These are phyloP conservation scores for Diutina catenulata DNA, from an alignment of 1,139 yeast species.

Conservation along the genomic window DNA sequence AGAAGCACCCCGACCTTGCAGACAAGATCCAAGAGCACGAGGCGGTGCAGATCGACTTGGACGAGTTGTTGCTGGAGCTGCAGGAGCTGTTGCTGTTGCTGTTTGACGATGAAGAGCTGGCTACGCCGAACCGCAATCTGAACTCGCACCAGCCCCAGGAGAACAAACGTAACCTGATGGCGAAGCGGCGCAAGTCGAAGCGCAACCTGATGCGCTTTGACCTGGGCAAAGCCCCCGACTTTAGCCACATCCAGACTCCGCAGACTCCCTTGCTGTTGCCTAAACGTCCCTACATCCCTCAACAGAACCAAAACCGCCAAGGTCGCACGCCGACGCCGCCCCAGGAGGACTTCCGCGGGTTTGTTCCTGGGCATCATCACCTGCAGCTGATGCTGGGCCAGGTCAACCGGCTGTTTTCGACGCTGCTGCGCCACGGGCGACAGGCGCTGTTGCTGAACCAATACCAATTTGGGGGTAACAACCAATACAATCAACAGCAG, in stretches of 20 bases:
- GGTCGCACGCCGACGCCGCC: constrained; percentile 5
- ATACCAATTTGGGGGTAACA: constrained; percentile 3
- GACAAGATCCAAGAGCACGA: constrained; percentile 19
- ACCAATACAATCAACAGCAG: neutral
- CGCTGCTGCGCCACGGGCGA: constrained; percentile 3
- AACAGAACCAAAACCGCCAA: neutral
- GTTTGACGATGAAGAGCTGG: constrained; percentile 30
- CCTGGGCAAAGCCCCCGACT: constrained; percentile 15
- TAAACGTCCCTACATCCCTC: constrained; percentile 1
- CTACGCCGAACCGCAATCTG: constrained; percentile 19
- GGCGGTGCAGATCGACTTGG: constrained; percentile 11
- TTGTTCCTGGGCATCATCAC: constrained; percentile 3
- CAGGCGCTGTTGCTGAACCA: constrained; percentile 3
- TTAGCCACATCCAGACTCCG: constrained; percentile 12
- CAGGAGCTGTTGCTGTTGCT: constrained; percentile 23
- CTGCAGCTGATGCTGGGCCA: constrained; percentile 1
- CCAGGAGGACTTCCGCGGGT: neutral
- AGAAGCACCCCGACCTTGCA: constrained; percentile 22
- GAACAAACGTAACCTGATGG: constrained; percentile 17
- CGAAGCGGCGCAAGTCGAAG: constrained; percentile 21
- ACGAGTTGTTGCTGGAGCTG: constrained; percentile 14
- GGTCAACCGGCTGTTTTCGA: constrained; percentile 3
- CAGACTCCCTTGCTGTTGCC: constrained; percentile 4
- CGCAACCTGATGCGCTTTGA: constrained; percentile 21
- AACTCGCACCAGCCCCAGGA: constrained; percentile 11